phyloP scores from a whole-genome alignment of 805 yeast genomes.

The Saturnispora gosingensis region DNA sequence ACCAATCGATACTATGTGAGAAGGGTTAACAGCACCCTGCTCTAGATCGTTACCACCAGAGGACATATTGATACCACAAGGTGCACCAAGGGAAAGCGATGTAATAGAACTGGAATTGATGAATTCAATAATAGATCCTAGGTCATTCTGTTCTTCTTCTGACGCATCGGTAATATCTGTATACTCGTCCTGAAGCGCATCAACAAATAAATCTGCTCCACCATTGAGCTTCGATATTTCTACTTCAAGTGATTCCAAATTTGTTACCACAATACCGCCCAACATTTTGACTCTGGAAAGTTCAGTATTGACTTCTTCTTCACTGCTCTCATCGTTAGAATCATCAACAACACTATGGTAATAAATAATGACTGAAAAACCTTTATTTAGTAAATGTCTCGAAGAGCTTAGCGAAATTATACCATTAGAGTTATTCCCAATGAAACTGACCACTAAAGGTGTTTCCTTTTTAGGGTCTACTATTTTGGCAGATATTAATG shows the following conservation, averaged over 20 bases:
- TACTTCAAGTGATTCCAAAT: slow-evolving; percentile 28
- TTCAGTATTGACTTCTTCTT: slow-evolving; percentile 35
- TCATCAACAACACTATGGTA: neutral
- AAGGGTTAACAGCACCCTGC: slow-evolving; percentile 25
- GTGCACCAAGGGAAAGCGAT: slow-evolving; percentile 64
- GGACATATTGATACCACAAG: slow-evolving; percentile 77
- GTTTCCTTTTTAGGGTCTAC: slow-evolving; percentile 75
- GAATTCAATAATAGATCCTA: slow-evolving; percentile 52
- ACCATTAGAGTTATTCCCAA: slow-evolving; percentile 72
- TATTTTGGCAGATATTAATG: slow-evolving; percentile 47
- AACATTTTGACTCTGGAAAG: slow-evolving; percentile 43
- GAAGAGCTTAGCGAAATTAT: slow-evolving; percentile 70
- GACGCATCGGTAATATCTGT: slow-evolving; percentile 53
- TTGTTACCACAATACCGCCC: slow-evolving; percentile 60
- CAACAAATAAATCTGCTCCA: slow-evolving; percentile 69
- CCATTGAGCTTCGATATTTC: slow-evolving; percentile 38
- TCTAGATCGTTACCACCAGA: slow-evolving; percentile 44
- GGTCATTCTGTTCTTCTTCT: slow-evolving; percentile 32
- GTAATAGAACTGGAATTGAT: slow-evolving; percentile 42
- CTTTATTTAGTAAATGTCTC: slow-evolving; percentile 67
- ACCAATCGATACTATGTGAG: slow-evolving; percentile 61
- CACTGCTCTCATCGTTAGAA: slow-evolving; percentile 23
- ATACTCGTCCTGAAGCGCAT: slow-evolving; percentile 80
- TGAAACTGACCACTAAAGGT: slow-evolving; percentile 62
- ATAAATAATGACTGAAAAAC: slow-evolving; percentile 48